Evolutionary conservation across 345 rosid species (phyloP), one percentile per base, ranked within the genome.

Genomic region (Brassica cretica): DNA sequence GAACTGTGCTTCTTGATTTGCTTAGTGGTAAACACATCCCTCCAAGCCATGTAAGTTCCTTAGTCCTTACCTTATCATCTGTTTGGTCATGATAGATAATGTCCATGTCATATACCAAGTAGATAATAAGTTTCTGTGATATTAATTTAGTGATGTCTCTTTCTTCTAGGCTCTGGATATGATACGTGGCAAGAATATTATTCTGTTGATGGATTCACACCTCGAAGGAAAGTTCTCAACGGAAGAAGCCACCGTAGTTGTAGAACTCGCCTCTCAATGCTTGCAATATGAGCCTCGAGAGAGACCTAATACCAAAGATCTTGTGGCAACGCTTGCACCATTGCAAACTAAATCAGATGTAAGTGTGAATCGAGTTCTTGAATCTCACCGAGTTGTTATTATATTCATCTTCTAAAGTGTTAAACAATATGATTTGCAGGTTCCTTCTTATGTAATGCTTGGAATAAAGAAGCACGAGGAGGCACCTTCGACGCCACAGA

Each of bases 1-100:
- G 98, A 70, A 95, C 99, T 61, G 88, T 95, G 66, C 96, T 95
- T 61, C 81, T 95, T 72, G 98, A 95, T 86, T 86, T 95, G 85
- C 88, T 95, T 66, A 91, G 99, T 21, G 98, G 99, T 80, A 95
- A 93, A 77, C 99, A 91, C 78, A 93, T 93, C 79, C 99, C 98
- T 78, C 99, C 99, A 64, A 90, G 86, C 84, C 98, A 90, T 84
- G 98, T 91, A 82, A 89, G 93, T 84, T 77, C 78, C 66, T 64
- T 68, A 5, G n/a, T n/a, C n/a, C n/a, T n/a, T n/a, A n/a, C n/a
- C 1, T 53, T 25, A 19, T 51, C 19, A 53, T n/a, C 59, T 53
- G 19, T 46, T 53, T 41, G 7, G 56, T 14, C 53, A 11, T 12
- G 53, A 46, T 63, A 65, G 27, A 37, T 46, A 0, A 41, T 59